A percentile compares a stretch with the other conserved stretches of the same genome.
Evolutionary conservation across 2,329 filamentous ascomycete species (phyloP).

Genomic region (Diplodia sapinea): DNA sequence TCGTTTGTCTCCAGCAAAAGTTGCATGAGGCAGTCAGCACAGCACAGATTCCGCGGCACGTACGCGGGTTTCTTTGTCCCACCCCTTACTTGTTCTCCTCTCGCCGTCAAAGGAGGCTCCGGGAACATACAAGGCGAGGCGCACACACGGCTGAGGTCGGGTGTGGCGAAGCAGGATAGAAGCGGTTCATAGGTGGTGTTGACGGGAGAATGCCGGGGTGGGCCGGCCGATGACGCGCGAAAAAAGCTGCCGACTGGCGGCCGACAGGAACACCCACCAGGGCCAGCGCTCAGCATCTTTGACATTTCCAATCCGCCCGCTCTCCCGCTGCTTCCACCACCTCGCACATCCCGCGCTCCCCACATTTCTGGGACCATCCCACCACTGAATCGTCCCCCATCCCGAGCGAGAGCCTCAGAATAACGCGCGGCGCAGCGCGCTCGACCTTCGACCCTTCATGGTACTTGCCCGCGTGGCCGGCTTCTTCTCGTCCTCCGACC

Average conservation of each 20-base stretch:
- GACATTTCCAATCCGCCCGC: conserved; percentile 24
- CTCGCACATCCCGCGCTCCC: conserved; percentile 12
- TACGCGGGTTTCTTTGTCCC: neutral
- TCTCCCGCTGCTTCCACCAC: conserved; percentile 1
- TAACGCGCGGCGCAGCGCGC: conserved; percentile 27
- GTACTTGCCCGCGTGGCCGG: conserved; percentile 58
- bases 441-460: conserved; percentile 46
- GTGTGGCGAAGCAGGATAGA: conserved; percentile 2
- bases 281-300: conserved; percentile 7
- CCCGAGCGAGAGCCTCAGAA: conserved; percentile 8
- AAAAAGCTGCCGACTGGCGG: conserved; percentile 26
- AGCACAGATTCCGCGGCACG: neutral
- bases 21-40: too few species aligned
- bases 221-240: conserved; percentile 28
- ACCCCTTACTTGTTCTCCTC: neutral
- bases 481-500: conserved; percentile 49
- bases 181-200: conserved; percentile 4
- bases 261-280: conserved; percentile 24
- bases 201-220: neutral
- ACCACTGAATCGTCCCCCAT: neutral
- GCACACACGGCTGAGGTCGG: neutral
- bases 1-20: too few species aligned
- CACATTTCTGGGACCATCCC: neutral
- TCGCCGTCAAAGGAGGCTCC: too few species aligned
- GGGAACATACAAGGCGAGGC: neutral